Base-by-base conservation (phyloP, 2,329 filamentous ascomycete genomes). In the Dactylellina sp. region DNA sequence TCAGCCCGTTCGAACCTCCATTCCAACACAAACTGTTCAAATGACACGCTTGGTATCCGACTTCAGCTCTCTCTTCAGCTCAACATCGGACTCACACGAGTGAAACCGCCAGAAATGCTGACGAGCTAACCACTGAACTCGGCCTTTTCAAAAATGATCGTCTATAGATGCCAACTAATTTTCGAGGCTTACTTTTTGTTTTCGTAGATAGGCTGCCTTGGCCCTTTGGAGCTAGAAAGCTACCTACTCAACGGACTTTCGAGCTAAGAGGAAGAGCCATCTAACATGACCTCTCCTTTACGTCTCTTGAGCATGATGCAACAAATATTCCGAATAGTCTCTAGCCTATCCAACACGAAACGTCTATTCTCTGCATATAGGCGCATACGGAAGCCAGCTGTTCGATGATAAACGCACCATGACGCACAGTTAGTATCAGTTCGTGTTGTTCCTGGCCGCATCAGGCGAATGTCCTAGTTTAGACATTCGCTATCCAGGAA, bases 391-490 rank as follows among this genome's bases (percentile, higher is more conserved):
- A n/a, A n/a, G n/a, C n/a, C n/a, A n/a, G n/a, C n/a, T n/a, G n/a
- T n/a, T 32, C 9, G 9, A 32, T 32, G 9, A 32, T 5, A 59
- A 42, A 64, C 16, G 35, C 64, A 61, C 25, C 44, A 60, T 72
- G 66, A 72, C 59, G 66, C 61, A 56, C 14, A 18, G 28, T 28
- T 57, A 18, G 47, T 60, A 47, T 47, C 44, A 52, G 14, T 32
- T 11, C 42, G 61, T 35, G 70, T 74, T 74, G 70, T 74, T 39
- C 70, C 70, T 72, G 70, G 46, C 70, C 61, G 70, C 61, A 66
- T 74, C 42, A 18, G 39, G 68, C 1, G 9, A 44, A 49, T 14
- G 32, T 47, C 49, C 49, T 2, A 16, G 16, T 39, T 50, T 16
- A 16, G 46, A 50, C 20, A 2, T 22, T 16, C 47, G n/a, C 44